A percentile compares a stretch with the other conserved stretches of the same genome.
Conservation (phyloP, 108 stramenopile genomes). For the Nitzschia sp. region DNA sequence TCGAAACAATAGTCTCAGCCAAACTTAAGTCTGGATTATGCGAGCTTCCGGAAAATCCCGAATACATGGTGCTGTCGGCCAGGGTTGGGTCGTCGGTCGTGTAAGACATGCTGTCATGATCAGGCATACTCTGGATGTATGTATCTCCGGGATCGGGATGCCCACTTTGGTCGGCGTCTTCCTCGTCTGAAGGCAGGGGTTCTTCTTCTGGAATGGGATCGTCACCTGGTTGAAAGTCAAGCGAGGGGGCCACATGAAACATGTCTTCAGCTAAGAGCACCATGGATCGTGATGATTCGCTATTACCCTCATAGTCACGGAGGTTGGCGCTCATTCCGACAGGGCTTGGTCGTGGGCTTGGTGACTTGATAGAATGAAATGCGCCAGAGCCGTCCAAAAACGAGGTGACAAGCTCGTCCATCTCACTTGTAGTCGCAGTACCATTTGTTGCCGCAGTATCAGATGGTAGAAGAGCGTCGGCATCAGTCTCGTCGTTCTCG, state of each 20-base stretch:
- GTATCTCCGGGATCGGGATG: neutral
- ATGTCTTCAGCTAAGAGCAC: neutral
- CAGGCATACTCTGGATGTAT: neutral
- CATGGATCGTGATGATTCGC: constrained; percentile 3
- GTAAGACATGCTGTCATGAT: neutral
- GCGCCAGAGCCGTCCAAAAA: neutral
- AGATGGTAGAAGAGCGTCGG: neutral
- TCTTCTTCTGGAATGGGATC: neutral
- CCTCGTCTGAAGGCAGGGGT: neutral
- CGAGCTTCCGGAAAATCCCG: constrained; percentile 8
- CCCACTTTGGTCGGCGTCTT: neutral
- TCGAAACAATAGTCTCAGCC: constrained; percentile 14
- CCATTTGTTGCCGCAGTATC: neutral
- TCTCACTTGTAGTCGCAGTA: constrained; percentile 2
- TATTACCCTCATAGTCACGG: neutral
- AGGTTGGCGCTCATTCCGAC: neutral
- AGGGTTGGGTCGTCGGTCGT: neutral
- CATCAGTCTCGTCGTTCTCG: neutral
- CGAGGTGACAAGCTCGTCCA: constrained; percentile 11
- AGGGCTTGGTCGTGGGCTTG: neutral
- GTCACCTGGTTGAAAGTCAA: neutral
- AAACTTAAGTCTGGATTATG: constrained; percentile 6
- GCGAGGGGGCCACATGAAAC: neutral
- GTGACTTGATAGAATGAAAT: neutral
- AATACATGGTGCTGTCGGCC: constrained; percentile 13